These are phyloP conservation scores for Lactarius pseudohatsudake DNA, from an alignment of 768 basidiomycete species.

Conservation along the genomic window DNA sequence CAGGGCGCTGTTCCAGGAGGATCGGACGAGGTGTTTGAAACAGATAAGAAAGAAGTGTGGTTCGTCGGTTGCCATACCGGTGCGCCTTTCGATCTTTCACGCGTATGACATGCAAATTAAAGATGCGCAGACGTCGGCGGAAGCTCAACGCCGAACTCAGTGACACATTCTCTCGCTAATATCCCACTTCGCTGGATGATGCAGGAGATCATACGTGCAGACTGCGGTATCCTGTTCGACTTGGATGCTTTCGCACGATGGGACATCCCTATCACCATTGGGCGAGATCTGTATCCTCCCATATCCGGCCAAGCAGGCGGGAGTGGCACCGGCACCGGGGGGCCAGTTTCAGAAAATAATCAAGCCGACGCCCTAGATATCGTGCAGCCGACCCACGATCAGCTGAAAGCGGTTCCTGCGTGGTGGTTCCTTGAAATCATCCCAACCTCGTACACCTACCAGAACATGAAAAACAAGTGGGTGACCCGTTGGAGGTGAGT, in stretches of 20 bases:
- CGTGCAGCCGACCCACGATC: slow-evolving; percentile 55
- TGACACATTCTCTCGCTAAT: slow-evolving; percentile 19
- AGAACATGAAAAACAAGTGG: slow-evolving; percentile 57
- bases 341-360: neutral
- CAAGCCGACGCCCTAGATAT: slow-evolving; percentile 34
- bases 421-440: slow-evolving; percentile 81
- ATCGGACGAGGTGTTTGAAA: slow-evolving; percentile 8
- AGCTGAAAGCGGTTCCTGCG: slow-evolving; percentile 41
- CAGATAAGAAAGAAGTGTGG: slow-evolving; percentile 28
- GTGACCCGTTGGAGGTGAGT: slow-evolving; percentile 55
- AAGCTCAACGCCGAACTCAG: slow-evolving; percentile 11
- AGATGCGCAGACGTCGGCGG: slow-evolving; percentile 25
- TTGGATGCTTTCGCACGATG: slow-evolving; percentile 14
- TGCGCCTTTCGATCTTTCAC: neutral
- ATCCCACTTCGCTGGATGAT: slow-evolving; percentile 29
- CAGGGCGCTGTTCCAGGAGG: neutral
- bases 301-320: neutral
- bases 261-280: slow-evolving; percentile 17
- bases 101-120: neutral
- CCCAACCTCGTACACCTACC: slow-evolving; percentile 53
- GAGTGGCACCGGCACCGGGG: neutral
- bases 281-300: neutral
- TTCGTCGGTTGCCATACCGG: slow-evolving; percentile 28
- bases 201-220: slow-evolving; percentile 14
- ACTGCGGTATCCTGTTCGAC: slow-evolving; percentile 22